phyloP scores from a whole-genome alignment of 768 basidiomycete genomes.

The Leccinum incarnatum region DNA sequence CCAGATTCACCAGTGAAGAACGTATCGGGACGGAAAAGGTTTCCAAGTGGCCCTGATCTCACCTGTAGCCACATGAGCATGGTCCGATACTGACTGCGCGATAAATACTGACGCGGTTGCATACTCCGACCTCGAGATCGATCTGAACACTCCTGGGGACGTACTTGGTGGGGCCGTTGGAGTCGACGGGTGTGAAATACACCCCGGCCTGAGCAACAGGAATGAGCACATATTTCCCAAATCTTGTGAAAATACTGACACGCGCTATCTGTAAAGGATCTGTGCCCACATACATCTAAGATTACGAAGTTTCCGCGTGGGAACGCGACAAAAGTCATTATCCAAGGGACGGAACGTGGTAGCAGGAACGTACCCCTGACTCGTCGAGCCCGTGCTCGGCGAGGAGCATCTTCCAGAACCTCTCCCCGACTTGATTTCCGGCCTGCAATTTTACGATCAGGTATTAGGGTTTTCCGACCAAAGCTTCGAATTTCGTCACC shows the following conservation, averaged over 20 bases:
- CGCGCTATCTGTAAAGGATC: conserved; percentile 74
- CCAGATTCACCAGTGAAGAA: conserved; percentile 61
- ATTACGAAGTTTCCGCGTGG: conserved; percentile 5
- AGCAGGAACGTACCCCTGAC: conserved; percentile 49
- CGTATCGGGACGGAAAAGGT: conserved; percentile 85
- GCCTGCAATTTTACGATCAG: conserved; percentile 42
- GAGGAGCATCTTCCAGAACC: conserved; percentile 88
- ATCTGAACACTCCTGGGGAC: conserved; percentile 89
- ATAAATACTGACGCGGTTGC: conserved; percentile 58
- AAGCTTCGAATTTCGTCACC: conserved; percentile 37
- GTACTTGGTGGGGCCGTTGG: conserved; percentile 57
- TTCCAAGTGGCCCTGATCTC: conserved; percentile 65
- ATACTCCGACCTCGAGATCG: conserved; percentile 87
- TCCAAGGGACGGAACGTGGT: conserved; percentile 6
- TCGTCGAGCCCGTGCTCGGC: conserved; percentile 81
- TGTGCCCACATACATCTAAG: conserved; percentile 64
- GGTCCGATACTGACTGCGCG: not conserved
- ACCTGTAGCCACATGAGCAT: conserved; percentile 40
- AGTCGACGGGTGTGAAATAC: conserved; percentile 74
- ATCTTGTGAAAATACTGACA: conserved; percentile 40
- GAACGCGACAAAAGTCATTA: conserved; percentile 16
- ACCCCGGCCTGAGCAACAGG: conserved; percentile 57
- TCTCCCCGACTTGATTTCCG: conserved; percentile 77
- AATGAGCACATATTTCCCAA: not conserved
- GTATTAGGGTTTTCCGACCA: conserved; percentile 10